Base-by-base conservation (phyloP, 768 basidiomycete genomes). In the Xerocomellus chrysenteron region DNA sequence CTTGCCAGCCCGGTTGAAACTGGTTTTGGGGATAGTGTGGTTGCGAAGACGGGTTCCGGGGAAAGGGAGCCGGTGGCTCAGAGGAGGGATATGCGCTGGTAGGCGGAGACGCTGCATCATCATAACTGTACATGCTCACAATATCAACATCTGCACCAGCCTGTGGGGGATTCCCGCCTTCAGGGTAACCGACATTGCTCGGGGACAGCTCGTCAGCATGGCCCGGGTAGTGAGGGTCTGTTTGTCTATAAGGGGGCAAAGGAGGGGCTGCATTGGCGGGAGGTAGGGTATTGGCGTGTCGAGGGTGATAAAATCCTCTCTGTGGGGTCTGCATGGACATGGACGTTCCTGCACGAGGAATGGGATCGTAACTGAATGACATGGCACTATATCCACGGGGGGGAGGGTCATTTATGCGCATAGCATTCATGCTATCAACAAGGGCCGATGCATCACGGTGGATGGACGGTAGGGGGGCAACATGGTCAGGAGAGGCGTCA, bases 311-410 rank as follows among this genome's bases (percentile, higher is more conserved):
- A 48, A 69, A 71, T 47, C 64, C 64, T 58, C 63, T 68, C 54
- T 66, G 61, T 21, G 65, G 50, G 40, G 71, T 67, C 48, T 75
- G 77, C 62, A 75, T 69, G 16, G 84, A 83, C 78, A 85, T 80
- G 33, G 85, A 82, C 19, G 85, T 85, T 17, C 79, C 79, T 5
- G 80, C 76, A 30, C 84, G 79, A 54, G 78, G 76, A 14, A 85
- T 69, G 44, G 81, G 80, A 58, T 86, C 85, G 36, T 65, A 46
- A 36, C 58, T 47, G 56, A 55, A 66, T 37, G 66, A 63, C 65
- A 65, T 63, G 36, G 65, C 62, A 44, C 69, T 70, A 21, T 72
- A 57, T 45, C 69, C 68, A 19, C 66, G 68, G 30, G 73, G 65
- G 24, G 60, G 59, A 24, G 75, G 73, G 43, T 83, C 83, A 50